Evolutionary conservation across 2,329 filamentous ascomycete species (phyloP).

Genomic region (Paecilomyces sp.): DNA sequence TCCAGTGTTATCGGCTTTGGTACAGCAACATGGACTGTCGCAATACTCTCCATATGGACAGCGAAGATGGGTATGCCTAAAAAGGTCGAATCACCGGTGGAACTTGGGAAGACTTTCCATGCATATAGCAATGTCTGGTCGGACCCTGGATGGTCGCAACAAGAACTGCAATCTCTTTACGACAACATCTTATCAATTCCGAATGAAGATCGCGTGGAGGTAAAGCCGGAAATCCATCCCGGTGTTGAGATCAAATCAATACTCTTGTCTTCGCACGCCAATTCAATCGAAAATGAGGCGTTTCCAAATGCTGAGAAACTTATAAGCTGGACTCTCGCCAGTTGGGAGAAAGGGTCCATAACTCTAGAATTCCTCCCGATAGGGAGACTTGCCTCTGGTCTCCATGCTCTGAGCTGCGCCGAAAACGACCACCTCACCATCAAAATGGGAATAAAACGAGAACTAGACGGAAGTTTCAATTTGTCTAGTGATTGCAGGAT

Average conservation of each 20-base stretch:
- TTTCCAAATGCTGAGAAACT: slow-evolving; percentile 36
- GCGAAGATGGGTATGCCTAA: slow-evolving; percentile 44
- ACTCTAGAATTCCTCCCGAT: slow-evolving; percentile 27
- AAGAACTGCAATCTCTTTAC: slow-evolving; percentile 42
- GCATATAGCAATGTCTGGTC: slow-evolving; percentile 37
- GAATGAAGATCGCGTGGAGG: slow-evolving; percentile 34
- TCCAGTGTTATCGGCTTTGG: slow-evolving; percentile 43
- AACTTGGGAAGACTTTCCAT: slow-evolving; percentile 31
- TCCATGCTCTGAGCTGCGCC: slow-evolving; percentile 27
- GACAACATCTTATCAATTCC: slow-evolving; percentile 36
- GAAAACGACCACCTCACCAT: slow-evolving; percentile 19
- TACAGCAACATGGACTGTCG: slow-evolving; percentile 46
- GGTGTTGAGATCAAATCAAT: slow-evolving; percentile 39
- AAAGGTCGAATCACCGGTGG: slow-evolving; percentile 27
- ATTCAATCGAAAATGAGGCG: slow-evolving; percentile 31
- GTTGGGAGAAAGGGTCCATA: slow-evolving; percentile 25
- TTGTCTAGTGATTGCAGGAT: slow-evolving; percentile 29
- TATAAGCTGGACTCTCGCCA: slow-evolving; percentile 23
- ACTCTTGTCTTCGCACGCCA: slow-evolving; percentile 31
- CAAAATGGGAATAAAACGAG: slow-evolving; percentile 24
- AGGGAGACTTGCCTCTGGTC: slow-evolving; percentile 24
- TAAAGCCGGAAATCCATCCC: slow-evolving; percentile 35
- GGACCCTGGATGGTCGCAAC: slow-evolving; percentile 44
- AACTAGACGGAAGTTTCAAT: slow-evolving; percentile 22
- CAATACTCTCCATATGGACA: slow-evolving; percentile 41